Base-by-base conservation (phyloP, 2,329 filamentous ascomycete genomes). In the Trichoderma gracile region DNA sequence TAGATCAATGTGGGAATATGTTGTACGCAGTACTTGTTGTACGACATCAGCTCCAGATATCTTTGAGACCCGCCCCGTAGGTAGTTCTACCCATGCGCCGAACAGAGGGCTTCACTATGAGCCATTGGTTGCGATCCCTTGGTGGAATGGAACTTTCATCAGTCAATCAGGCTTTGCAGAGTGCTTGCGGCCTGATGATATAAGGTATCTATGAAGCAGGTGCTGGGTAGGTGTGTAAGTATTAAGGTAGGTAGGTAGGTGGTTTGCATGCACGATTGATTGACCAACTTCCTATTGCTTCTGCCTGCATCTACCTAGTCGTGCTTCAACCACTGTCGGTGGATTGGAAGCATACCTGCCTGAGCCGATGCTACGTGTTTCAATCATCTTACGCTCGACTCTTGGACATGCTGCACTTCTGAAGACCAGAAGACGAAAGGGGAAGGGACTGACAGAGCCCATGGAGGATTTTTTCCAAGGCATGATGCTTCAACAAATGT, bases 331-430 rank as follows among this genome's bases (percentile, higher is more conserved):
- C 42, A 50, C 45, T 42, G 30, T 30, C 38, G 15, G 56, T 23
- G 56, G 33, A 15, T 21, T 17, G 23, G 19, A 40, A 10, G n/a
- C n/a, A 50, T 42, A 25, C 56, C 46, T 53, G 33, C 33, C 33
- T 38, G 9, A 61, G 42, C 33, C 47, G 58, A 61, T 61, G 58
- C 58, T 53, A 61, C 58, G 58, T 61, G 58, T 61, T 33, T 45
- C 47, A 25, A 38, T 10, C 27, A 27, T 30, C 43, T 46, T 33
- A n/a, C 25, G 5, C 23, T 33, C 17, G 19, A 21, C 6, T 21
- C 23, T 19, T 25, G 25, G 25, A 45, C 57, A 46, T 46, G 57
- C 57, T 52, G 47, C 58, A 53, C 45, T 47, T 53, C 23, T 12
- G 47, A 53, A 42, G 38, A 9, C 53, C n/a, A 14, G 23, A 9